phyloP scores from a whole-genome alignment of 108 stramenopile species.

The Conticribra weissflogii region DNA sequence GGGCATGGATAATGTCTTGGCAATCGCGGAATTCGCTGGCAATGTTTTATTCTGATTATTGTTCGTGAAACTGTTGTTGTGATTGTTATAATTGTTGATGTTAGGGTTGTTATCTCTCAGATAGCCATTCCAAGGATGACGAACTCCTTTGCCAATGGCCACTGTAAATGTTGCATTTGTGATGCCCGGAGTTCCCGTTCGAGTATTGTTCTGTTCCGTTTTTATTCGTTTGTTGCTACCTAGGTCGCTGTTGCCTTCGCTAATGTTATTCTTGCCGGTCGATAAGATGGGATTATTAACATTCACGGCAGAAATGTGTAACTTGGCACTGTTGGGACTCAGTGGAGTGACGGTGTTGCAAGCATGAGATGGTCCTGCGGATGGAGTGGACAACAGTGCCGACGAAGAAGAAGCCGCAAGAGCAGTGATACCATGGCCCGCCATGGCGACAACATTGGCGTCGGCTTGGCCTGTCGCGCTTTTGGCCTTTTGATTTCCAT shows the following conservation, averaged over 20 bases:
- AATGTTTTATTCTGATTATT: no score
- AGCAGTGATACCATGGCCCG: no score
- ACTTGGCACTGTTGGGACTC: no score
- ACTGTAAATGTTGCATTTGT: slow-evolving; percentile 13
- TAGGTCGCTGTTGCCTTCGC: neutral
- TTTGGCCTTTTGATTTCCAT: no score
- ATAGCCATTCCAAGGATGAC: slow-evolving; percentile 48
- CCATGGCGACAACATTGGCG: no score
- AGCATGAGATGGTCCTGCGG: no score
- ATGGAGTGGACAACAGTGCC: no score
- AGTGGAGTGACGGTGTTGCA: no score
- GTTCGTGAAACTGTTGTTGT: slow-evolving; percentile 5
- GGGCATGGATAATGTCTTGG: no score
- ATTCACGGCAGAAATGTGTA: neutral
- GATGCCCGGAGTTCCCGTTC: neutral
- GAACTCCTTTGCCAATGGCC: slow-evolving; percentile 39
- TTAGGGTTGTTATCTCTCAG: slow-evolving; percentile 11
- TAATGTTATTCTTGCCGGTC: neutral
- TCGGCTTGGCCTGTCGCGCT: no score
- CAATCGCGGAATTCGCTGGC: no score
- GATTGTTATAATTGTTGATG: slow-evolving; percentile 5
- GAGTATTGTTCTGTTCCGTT: neutral
- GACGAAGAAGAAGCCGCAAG: no score
- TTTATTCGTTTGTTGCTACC: neutral
- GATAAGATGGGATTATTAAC: neutral